These are phyloP conservation scores for Xylaria sp. DNA, from an alignment of 2,329 filamentous ascomycete species.

Conservation along the genomic window DNA sequence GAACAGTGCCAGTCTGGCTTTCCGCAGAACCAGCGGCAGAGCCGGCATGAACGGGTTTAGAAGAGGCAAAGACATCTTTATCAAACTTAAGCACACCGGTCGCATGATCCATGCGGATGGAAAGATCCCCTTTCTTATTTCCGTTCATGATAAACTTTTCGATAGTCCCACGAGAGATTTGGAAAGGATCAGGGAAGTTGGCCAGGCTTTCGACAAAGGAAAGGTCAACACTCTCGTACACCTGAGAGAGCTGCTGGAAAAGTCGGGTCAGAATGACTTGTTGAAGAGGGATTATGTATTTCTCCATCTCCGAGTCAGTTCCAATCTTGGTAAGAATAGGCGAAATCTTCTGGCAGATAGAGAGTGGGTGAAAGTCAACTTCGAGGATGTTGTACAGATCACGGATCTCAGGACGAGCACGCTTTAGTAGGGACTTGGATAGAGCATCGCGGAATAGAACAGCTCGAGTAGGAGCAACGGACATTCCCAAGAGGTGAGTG, in stretches of 20 bases:
- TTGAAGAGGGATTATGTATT: constrained; percentile 93
- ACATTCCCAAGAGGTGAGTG: constrained; percentile 95
- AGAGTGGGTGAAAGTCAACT: constrained; percentile 98
- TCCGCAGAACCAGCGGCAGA: constrained; percentile 87
- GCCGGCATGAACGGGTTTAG: constrained; percentile 87
- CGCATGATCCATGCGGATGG: constrained; percentile 94
- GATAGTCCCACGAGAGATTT: constrained; percentile 86
- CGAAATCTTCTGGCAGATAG: constrained; percentile 98
- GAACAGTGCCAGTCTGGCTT: constrained; percentile 80
- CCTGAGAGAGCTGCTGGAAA: constrained; percentile 98
- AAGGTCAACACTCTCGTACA: constrained; percentile 97
- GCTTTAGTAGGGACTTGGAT: constrained; percentile 92
- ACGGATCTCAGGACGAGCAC: constrained; percentile 90
- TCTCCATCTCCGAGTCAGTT: constrained; percentile 92
- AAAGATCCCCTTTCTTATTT: constrained; percentile 98
- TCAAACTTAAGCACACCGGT: constrained; percentile 96
- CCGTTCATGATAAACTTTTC: constrained; percentile 99
- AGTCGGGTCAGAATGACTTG: constrained; percentile 98
- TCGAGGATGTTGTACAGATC: constrained; percentile 98
- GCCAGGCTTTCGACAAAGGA: constrained; percentile 92
- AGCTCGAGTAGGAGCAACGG: constrained; percentile 82
- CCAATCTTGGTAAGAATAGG: constrained; percentile 94
- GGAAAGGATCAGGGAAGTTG: constrained; percentile 94
- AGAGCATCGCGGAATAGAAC: constrained; percentile 95
- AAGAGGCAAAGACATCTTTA: constrained; percentile 96